Evolutionary conservation across 75 land plant species (phyloP).

Genomic region (Cryptomeria japonica): DNA sequence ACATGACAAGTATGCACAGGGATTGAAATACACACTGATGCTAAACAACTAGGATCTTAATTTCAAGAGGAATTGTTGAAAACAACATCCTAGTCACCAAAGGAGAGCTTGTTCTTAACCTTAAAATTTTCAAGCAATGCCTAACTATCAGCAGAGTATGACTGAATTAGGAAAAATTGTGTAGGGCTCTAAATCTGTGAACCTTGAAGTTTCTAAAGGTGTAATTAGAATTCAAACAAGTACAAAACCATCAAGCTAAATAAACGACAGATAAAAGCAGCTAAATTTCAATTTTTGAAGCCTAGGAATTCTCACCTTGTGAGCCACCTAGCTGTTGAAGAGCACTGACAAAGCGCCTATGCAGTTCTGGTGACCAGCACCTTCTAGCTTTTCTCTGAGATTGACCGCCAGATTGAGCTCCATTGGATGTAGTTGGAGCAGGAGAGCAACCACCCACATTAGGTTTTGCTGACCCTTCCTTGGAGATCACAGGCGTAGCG

Average conservation of each 20-base stretch:
- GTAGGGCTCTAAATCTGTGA: not conserved
- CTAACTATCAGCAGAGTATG: not conserved
- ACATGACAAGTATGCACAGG: not conserved
- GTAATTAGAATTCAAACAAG: not conserved
- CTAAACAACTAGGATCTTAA: not conserved
- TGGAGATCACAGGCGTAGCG: not conserved
- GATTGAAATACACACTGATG: not conserved
- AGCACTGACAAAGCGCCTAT: slow-evolving; percentile 86
- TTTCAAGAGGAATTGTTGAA: not conserved
- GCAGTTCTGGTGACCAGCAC: slow-evolving; percentile 99
- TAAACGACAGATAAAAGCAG: not conserved
- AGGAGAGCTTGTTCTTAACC: not conserved
- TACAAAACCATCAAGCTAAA: not conserved
- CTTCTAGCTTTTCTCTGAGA: slow-evolving; percentile 83
- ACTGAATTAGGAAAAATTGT: not conserved
- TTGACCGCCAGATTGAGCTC: slow-evolving; percentile 26
- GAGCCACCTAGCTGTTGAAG: slow-evolving; percentile 98
- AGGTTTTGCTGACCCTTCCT: not conserved
- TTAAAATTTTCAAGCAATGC: not conserved
- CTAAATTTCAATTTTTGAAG: not conserved
- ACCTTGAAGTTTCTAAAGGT: not conserved
- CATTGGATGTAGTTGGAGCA: slow-evolving; percentile 5
- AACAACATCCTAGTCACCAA: not conserved
- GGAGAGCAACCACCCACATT: not conserved
- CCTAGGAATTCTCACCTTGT: slow-evolving; percentile 54